A percentile compares a stretch with the other conserved stretches of the same genome.
These are phyloP conservation scores for Tubosaeta sp. DNA, from an alignment of 768 basidiomycete genomes.

Conservation along the genomic window DNA sequence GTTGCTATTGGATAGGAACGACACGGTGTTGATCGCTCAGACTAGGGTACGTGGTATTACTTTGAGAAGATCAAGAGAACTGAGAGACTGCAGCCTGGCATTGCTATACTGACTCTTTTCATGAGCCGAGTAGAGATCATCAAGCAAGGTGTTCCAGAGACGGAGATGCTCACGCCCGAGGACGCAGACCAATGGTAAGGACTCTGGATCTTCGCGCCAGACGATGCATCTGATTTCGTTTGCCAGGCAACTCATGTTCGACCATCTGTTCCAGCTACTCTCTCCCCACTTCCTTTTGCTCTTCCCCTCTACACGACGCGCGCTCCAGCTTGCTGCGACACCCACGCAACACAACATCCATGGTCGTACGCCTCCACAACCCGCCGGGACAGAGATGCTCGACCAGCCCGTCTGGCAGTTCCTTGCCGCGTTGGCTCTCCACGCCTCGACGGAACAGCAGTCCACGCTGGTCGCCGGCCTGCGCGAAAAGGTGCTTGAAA, in stretches of 20 bases:
- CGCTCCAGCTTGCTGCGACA: conserved; percentile 36
- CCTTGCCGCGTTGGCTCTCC: conserved; percentile 83
- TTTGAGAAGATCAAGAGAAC: not conserved
- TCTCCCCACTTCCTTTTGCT: conserved; percentile 70
- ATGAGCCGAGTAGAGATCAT: conserved; percentile 91
- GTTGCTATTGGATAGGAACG: conserved; percentile 72
- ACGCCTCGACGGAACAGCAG: conserved; percentile 83
- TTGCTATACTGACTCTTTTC: conserved; percentile 86
- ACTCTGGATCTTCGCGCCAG: not conserved
- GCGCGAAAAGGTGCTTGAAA: conserved; percentile 92
- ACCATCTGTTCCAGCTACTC: conserved; percentile 79
- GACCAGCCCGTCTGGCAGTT: conserved; percentile 96
- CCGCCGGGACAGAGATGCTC: conserved; percentile 47
- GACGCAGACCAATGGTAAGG: conserved; percentile 78
- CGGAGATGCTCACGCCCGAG: conserved; percentile 59
- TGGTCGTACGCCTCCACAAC: conserved; percentile 67
- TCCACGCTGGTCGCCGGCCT: conserved; percentile 78
- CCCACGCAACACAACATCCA: conserved; percentile 33
- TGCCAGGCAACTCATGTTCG: conserved; percentile 80
- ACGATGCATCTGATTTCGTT: conserved; percentile 9
- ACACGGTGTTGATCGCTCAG: conserved; percentile 66
- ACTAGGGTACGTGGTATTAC: conserved; percentile 60
- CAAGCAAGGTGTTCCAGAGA: conserved; percentile 64
- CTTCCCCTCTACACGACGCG: conserved; percentile 86
- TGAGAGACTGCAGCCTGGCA: conserved; percentile 64